Conservation (phyloP, 2,329 filamentous ascomycete species). For the Alternaria metachromatica region DNA sequence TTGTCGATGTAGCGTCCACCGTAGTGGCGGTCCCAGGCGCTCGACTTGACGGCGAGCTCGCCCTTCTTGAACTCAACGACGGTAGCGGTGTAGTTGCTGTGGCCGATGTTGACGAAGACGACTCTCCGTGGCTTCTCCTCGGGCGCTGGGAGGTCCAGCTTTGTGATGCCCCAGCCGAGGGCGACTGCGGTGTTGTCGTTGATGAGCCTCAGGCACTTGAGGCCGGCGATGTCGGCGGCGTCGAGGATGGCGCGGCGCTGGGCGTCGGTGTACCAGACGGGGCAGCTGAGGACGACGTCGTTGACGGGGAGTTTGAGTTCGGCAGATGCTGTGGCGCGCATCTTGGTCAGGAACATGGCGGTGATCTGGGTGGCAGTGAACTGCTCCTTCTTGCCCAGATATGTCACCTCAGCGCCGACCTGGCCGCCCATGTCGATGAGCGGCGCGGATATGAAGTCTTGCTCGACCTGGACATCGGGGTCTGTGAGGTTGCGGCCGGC, state of each 20-base stretch:
- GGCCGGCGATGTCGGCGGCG: conserved; percentile 88
- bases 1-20: conserved; percentile 98
- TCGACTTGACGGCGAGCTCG: conserved; percentile 91
- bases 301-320: conserved; percentile 92
- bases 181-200: conserved; percentile 98
- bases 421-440: conserved; percentile 92
- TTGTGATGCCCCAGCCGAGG: conserved; percentile 96
- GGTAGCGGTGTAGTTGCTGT: conserved; percentile 94
- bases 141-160: conserved; percentile 84
- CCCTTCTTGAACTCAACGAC: conserved; percentile 98
- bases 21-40: conserved; percentile 92
- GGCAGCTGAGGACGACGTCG: conserved; percentile 92
- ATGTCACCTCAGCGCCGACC: conserved; percentile 91
- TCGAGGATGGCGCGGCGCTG: conserved; percentile 91
- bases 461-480: conserved; percentile 91
- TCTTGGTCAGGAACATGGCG: conserved; percentile 95
- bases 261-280: conserved; percentile 94
- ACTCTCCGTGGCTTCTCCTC: conserved; percentile 94
- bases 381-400: conserved; percentile 91
- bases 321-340: conserved; percentile 83
- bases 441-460: conserved; percentile 84
- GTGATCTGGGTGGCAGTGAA: conserved; percentile 94
- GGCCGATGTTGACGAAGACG: conserved; percentile 90
- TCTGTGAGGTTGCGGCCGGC: conserved; percentile 86
- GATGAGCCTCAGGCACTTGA: conserved; percentile 92